A percentile compares a stretch with the other conserved stretches of the same genome.
These are phyloP conservation scores for Lipomyces spencermartinsiae DNA, from an alignment of 805 yeast genomes.

Conservation along the genomic window DNA sequence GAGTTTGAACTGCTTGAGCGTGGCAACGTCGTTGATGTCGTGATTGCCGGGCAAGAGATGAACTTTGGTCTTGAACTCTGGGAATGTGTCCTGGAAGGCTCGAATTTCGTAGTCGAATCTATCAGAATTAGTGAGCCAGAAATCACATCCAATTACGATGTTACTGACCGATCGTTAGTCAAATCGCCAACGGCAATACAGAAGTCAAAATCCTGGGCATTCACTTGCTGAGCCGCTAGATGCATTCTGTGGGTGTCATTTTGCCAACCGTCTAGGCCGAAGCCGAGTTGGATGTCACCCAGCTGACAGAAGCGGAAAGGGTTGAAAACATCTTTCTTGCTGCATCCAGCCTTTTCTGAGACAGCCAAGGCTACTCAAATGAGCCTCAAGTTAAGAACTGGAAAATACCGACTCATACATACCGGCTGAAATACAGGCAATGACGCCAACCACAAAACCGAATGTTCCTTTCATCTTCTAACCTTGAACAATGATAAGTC, in stretches of 20 bases:
- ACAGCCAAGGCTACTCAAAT: background rate
- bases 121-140: background rate
- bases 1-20: slow-evolving; percentile 2
- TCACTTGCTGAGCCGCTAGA: slow-evolving; percentile 11
- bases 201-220: slow-evolving; percentile 9
- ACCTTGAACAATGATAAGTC: background rate
- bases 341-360: background rate
- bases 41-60: slow-evolving; percentile 15
- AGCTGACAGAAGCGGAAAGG: slow-evolving; percentile 17
- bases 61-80: slow-evolving; percentile 9
- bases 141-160: background rate
- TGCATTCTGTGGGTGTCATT: slow-evolving; percentile 11
- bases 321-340: background rate
- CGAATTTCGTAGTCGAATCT: slow-evolving; percentile 12
- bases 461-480: background rate
- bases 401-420: background rate
- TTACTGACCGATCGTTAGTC: slow-evolving; percentile 8
- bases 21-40: slow-evolving; percentile 9
- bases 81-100: slow-evolving; percentile 14
- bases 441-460: background rate
- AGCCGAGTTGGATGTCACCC: slow-evolving; percentile 16
- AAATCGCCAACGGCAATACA: slow-evolving; percentile 14
- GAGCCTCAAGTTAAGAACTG: background rate
- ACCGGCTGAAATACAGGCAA: background rate
- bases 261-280: slow-evolving; percentile 14